Evolutionary conservation across 139 green algal genomes (phyloP).

Genomic region (Chlamydomonas urium): DNA sequence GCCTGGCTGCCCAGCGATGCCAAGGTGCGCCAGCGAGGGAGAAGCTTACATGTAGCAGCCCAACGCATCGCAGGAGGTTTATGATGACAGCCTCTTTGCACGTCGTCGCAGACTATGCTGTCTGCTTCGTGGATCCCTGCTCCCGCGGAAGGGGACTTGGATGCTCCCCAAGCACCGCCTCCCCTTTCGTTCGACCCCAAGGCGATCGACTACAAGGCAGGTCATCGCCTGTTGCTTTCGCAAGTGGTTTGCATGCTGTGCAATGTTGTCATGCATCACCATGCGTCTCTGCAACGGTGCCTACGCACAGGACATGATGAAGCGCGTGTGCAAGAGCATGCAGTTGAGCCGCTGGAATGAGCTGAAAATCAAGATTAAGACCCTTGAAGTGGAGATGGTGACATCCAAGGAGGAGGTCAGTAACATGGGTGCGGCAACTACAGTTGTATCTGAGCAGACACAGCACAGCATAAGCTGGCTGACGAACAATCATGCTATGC

Average conservation of each 20-base stretch:
- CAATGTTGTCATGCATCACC: background rate
- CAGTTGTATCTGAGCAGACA: background rate
- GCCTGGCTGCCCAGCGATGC: constrained; percentile 27
- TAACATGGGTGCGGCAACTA: background rate
- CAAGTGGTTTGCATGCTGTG: background rate
- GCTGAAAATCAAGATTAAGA: constrained; percentile 25
- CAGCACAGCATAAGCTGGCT: background rate
- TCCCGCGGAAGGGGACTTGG: constrained; percentile 16
- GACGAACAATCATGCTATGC: background rate
- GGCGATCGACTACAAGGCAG: constrained; percentile 34
- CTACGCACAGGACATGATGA: background rate
- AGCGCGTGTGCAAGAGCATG: constrained; percentile 26
- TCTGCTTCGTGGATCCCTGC: constrained; percentile 27
- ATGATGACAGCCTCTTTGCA: background rate
- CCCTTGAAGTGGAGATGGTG: constrained; percentile 31
- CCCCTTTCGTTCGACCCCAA: constrained; percentile 26
- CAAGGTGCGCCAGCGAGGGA: constrained; percentile 15
- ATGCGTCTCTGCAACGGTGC: background rate
- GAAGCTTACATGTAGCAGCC: background rate
- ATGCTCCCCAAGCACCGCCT: constrained; percentile 12
- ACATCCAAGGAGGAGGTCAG: constrained; percentile 20
- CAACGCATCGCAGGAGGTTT: background rate
- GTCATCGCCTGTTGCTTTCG: background rate
- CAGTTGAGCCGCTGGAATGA: constrained; percentile 32
- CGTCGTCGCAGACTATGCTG: constrained; percentile 24